Base-by-base conservation (phyloP, 2,329 filamentous ascomycete genomes). In the Cladophialophora immunda region DNA sequence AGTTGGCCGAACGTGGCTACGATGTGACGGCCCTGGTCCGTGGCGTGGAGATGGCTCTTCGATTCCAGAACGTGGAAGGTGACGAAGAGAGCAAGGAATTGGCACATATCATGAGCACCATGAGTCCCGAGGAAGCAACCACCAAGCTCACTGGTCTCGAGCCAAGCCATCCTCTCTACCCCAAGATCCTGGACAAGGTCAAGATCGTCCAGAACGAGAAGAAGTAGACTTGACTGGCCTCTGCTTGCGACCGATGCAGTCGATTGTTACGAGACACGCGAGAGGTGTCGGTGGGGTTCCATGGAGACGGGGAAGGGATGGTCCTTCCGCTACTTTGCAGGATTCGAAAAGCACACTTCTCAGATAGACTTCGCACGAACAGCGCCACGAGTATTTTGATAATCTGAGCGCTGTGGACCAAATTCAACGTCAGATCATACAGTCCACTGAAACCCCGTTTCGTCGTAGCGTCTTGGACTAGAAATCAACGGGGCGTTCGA, bases 1-100 rank as follows among this genome's bases (percentile, higher is more conserved):
- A 97, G 81, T 87, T 99, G 19, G 93, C 93, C 54, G 93, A 97
- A 84, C 85, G 86, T 67, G 93, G 88, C 66, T 85, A 92, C 80
- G 86, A 87, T 73, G 90, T 90, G 78, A 85, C 89, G 65, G 89
- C 87, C 61, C 86, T 99, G 32, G 84, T 98, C 61, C 90, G 90
- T 66, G 92, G 92, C 22, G 88, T 95, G 54, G 94, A 98, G 84
- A 93, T 94, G 89, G 90, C 92, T 6, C 90, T 99, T 79, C 92
- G 91, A 70, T 99, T 98, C 89, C 94, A 97, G 83, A 92, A 97
- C 74, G 91, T 97, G 64, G 88, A 94, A 73, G 93, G 89, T 13
- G 95, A 99, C 71, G 92, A 96, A 0, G 95, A 98, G 86, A 96
- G 92, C 70, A 84, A 82, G 72, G 90, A 97, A 81, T 86, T 99